A percentile compares a stretch with the other conserved stretches of the same genome.
phyloP scores from a whole-genome alignment of 2,329 filamentous ascomycete genomes.

The Fusarium redolens region DNA sequence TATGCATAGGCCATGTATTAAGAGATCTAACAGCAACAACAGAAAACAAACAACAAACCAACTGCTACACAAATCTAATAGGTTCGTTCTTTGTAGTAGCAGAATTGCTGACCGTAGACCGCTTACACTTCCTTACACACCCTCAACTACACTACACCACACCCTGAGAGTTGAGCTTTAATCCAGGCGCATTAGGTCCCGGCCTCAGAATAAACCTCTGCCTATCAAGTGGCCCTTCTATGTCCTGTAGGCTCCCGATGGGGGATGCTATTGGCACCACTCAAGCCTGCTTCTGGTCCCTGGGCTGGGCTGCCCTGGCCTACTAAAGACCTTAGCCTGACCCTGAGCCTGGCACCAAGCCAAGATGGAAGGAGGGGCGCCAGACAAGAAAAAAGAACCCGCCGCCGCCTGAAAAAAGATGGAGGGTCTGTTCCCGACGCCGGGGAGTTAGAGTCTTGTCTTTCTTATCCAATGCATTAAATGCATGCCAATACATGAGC shows the following conservation, averaged over 20 bases:
- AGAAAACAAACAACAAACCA: not conserved
- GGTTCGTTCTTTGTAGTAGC: not conserved
- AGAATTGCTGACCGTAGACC: not conserved
- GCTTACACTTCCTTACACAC: not conserved
- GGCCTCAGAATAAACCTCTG: conserved; percentile 26
- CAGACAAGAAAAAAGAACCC: not conserved
- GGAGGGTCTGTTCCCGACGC: not conserved
- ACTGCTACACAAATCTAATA: not conserved
- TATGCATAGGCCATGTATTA: not conserved
- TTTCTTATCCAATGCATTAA: not conserved
- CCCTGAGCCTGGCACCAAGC: conserved; percentile 2
- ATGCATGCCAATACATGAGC: conserved; percentile 11
- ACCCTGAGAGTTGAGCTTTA: conserved; percentile 15
- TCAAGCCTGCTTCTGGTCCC: conserved; percentile 7
- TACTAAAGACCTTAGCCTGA: not conserved
- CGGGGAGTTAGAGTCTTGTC: not conserved
- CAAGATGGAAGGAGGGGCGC: not conserved
- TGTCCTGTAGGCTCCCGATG: conserved; percentile 31
- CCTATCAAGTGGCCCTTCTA: conserved; percentile 29
- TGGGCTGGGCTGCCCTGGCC: not conserved
- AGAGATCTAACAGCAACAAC: not conserved
- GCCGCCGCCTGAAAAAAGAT: not conserved
- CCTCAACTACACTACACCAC: not conserved
- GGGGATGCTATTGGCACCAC: conserved; percentile 27
- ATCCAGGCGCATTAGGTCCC: conserved; percentile 35